phyloP scores from a whole-genome alignment of 2,329 filamentous ascomycete species.

The Penicillium brasilianum region DNA sequence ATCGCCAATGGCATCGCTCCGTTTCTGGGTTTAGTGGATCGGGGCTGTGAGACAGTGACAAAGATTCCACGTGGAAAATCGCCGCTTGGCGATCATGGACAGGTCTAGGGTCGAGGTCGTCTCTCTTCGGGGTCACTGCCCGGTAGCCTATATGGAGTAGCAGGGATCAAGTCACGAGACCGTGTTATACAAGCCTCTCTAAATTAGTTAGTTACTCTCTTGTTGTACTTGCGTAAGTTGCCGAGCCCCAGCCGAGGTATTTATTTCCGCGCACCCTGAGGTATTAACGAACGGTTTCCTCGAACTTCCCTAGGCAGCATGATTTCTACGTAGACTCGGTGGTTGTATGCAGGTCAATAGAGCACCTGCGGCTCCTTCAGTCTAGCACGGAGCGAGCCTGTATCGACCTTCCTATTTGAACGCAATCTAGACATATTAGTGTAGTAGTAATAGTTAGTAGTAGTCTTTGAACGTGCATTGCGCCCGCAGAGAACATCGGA shows the following conservation, averaged over 20 bases:
- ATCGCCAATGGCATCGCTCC: background rate
- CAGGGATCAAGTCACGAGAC: background rate
- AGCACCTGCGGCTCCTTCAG: background rate
- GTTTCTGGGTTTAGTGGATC: background rate
- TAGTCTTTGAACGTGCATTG: background rate
- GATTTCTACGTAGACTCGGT: no score
- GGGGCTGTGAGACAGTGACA: slow-evolving; percentile 1
- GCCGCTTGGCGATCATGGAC: slow-evolving; percentile 4
- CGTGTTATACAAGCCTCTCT: background rate
- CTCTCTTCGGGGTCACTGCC: background rate
- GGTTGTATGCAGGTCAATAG: no score
- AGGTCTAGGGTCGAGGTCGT: background rate
- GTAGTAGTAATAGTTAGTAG: no score
- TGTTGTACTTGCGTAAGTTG: background rate
- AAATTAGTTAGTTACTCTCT: no score
- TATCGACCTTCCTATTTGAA: background rate
- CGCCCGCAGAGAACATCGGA: background rate
- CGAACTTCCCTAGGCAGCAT: background rate
- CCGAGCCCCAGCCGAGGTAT: background rate
- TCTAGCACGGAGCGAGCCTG: background rate
- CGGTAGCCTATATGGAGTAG: background rate
- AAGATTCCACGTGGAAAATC: slow-evolving; percentile 6
- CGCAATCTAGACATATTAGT: background rate
- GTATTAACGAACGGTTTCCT: background rate
- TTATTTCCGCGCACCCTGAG: background rate